These are phyloP conservation scores for Paratinospora sagittata DNA, from an alignment of 164 flowering plant genomes.

Conservation along the genomic window DNA sequence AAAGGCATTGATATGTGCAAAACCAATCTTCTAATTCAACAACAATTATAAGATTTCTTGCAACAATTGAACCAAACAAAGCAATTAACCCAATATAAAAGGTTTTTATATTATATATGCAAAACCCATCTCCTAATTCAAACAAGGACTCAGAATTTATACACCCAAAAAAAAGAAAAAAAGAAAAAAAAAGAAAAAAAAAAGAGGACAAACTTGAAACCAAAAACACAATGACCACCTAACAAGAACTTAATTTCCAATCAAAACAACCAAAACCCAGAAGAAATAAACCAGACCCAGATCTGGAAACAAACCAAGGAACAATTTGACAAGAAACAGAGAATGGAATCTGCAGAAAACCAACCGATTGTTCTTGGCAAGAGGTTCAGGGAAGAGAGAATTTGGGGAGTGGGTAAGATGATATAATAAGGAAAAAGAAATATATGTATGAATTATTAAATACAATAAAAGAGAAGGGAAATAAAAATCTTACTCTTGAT, in stretches of 20 bases:
- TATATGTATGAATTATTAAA: too few relatives aligned
- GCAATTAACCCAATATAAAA: too few relatives aligned
- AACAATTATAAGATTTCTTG: too few relatives aligned
- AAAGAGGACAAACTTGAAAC: neutral
- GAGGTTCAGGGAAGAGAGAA: too few relatives aligned
- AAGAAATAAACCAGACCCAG: slow-evolving; percentile 3
- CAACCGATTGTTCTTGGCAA: too few relatives aligned
- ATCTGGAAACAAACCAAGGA: neutral
- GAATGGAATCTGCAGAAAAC: neutral
- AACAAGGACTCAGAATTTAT: too few relatives aligned
- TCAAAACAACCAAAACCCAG: neutral
- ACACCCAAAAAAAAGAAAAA: neutral
- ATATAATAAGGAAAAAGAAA: too few relatives aligned
- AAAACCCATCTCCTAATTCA: neutral
- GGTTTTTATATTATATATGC: neutral
- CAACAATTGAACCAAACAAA: too few relatives aligned
- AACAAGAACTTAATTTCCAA: slow-evolving; percentile 3
- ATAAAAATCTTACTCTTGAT: too few relatives aligned
- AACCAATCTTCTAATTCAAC: neutral
- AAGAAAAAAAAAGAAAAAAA: neutral
- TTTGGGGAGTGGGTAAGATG: too few relatives aligned
- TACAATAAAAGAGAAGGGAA: too few relatives aligned
- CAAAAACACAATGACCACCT: neutral
- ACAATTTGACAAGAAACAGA: neutral
- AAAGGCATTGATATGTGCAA: neutral